Conservation (phyloP, 768 basidiomycete species). For the Serpula lacrymans region DNA sequence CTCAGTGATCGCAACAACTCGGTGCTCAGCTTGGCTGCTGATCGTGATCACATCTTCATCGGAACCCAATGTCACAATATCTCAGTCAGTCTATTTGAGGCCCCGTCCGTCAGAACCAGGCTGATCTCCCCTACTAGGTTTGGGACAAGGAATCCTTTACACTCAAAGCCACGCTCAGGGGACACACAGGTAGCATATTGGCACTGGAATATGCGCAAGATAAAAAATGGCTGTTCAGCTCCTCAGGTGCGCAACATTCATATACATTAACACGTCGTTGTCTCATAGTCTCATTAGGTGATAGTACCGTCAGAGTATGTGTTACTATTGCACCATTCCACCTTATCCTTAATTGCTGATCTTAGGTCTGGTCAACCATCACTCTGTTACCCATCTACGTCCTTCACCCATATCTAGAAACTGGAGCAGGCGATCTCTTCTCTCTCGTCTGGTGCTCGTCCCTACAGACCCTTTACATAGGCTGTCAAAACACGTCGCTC, state of each 20-base stretch:
- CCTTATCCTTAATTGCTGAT: constrained; percentile 7
- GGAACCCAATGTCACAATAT: constrained; percentile 80
- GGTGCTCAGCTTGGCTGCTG: constrained; percentile 72
- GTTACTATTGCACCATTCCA: background rate
- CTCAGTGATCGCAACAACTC: constrained; percentile 69
- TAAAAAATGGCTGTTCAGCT: constrained; percentile 84
- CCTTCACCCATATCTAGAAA: constrained; percentile 74
- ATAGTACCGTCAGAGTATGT: constrained; percentile 81
- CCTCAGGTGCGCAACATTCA: constrained; percentile 63
- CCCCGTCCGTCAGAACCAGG: no score
- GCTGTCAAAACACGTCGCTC: constrained; percentile 90
- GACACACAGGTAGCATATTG: constrained; percentile 83
- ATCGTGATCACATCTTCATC: constrained; percentile 71
- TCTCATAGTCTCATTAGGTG: constrained; percentile 46
- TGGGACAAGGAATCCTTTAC: constrained; percentile 77
- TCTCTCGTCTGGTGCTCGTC: constrained; percentile 74
- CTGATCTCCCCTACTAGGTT: constrained; percentile 48
- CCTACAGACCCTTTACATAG: constrained; percentile 73
- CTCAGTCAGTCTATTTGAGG: constrained; percentile 43
- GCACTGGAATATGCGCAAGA: constrained; percentile 73
- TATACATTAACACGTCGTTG: background rate
- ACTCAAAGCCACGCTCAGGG: constrained; percentile 64
- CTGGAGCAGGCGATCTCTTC: constrained; percentile 83
- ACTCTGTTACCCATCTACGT: constrained; percentile 66
- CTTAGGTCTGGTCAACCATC: constrained; percentile 78